Percentiles rank a stretch among this genome's conserved stretches.
Evolutionary conservation across 805 yeast genomes (phyloP).

Genomic region (Metschnikowia borealis): DNA sequence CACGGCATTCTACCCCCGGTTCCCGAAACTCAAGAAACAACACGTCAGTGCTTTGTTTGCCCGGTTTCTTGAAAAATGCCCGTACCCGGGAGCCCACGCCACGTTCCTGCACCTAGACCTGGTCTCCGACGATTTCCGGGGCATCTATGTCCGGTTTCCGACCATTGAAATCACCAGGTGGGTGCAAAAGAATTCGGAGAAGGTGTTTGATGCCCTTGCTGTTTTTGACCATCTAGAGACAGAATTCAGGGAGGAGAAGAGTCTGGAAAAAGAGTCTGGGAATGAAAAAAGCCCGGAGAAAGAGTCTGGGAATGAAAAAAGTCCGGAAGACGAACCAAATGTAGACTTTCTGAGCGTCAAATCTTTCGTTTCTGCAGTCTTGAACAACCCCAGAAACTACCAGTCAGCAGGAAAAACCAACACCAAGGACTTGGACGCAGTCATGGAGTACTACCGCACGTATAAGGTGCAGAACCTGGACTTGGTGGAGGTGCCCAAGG

Average conservation of each 20-base stretch:
- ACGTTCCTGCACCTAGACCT: conserved; percentile 31
- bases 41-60: conserved; percentile 33
- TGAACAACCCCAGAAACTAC: conserved; percentile 20
- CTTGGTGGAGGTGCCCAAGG: conserved; percentile 52
- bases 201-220: conserved; percentile 2
- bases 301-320: too few species aligned
- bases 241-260: background rate
- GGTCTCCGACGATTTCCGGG: conserved; percentile 28
- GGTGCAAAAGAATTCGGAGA: conserved; percentile 11
- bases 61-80: conserved; percentile 14
- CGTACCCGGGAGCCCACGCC: conserved; percentile 13
- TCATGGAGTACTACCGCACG: conserved; percentile 29
- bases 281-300: too few species aligned
- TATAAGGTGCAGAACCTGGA: conserved; percentile 58
- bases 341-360: background rate
- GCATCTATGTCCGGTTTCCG: conserved; percentile 33
- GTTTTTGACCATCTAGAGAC: conserved; percentile 9
- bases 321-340: too few species aligned
- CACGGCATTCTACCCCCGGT: conserved; percentile 29
- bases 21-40: conserved; percentile 27
- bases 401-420: conserved; percentile 19
- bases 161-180: conserved; percentile 13
- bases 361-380: conserved; percentile 4
- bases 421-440: conserved; percentile 35
- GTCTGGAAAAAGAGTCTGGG: background rate